A percentile compares a stretch with the other conserved stretches of the same genome.
Conservation (phyloP, 192 early-diverging fungal genomes). For the Coemansia sp. region DNA sequence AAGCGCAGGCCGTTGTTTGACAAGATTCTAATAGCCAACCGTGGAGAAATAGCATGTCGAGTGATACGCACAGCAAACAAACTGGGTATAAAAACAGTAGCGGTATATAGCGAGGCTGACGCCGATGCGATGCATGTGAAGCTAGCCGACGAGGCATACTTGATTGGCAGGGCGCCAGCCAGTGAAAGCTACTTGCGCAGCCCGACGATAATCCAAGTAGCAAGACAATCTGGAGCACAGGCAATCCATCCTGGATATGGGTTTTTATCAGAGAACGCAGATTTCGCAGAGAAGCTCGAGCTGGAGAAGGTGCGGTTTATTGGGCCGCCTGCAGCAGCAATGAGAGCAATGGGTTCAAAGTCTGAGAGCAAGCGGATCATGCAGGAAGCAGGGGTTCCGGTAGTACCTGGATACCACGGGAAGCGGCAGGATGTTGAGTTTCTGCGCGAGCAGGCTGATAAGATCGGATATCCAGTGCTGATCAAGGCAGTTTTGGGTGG, state of each 20-base stretch:
- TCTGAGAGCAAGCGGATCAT: slow-evolving; percentile 92
- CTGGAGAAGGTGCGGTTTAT: slow-evolving; percentile 77
- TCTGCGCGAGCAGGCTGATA: slow-evolving; percentile 68
- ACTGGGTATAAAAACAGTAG: slow-evolving; percentile 94
- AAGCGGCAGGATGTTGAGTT: slow-evolving; percentile 74
- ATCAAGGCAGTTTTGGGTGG: slow-evolving; percentile 98
- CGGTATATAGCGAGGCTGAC: slow-evolving; percentile 92
- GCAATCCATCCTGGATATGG: slow-evolving; percentile 98
- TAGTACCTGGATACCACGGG: slow-evolving; percentile 94
- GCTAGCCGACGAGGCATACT: slow-evolving; percentile 92
- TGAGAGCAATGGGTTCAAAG: slow-evolving; percentile 92
- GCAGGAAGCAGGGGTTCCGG: slow-evolving; percentile 82
- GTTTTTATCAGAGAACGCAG: slow-evolving; percentile 91
- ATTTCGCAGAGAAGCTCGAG: slow-evolving; percentile 76
- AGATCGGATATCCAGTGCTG: slow-evolving; percentile 93
- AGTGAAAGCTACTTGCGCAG: slow-evolving; percentile 79
- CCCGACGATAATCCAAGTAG: slow-evolving; percentile 80
- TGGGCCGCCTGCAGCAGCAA: slow-evolving; percentile 85
- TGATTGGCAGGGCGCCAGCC: slow-evolving; percentile 81
- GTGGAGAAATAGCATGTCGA: slow-evolving; percentile 83
- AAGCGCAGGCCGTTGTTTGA: slow-evolving; percentile 75
- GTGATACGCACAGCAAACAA: slow-evolving; percentile 78
- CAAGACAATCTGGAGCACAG: slow-evolving; percentile 71
- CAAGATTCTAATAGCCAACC: slow-evolving; percentile 96
- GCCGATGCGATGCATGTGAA: slow-evolving; percentile 78